A percentile compares a stretch with the other conserved stretches of the same genome.
Evolutionary conservation across 2,329 filamentous ascomycete genomes (phyloP).

Genomic region (Didymella pomorum): DNA sequence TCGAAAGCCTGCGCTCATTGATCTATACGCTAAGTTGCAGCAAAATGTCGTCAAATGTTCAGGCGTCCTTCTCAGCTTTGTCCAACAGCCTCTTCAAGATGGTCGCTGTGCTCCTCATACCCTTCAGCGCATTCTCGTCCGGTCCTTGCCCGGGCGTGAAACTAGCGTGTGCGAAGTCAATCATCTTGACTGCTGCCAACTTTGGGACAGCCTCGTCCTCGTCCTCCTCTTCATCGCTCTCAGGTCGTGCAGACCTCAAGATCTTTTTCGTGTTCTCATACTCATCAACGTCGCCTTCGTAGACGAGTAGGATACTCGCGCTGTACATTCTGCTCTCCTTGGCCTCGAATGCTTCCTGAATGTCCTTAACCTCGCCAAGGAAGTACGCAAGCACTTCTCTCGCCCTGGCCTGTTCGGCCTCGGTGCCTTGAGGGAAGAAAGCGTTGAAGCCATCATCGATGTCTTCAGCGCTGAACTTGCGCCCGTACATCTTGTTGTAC

Average conservation of each 20-base stretch:
- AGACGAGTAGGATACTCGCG: slow-evolving; percentile 70
- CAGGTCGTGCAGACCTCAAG: slow-evolving; percentile 25
- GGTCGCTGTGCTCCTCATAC: slow-evolving; percentile 73
- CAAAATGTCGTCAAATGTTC: slow-evolving; percentile 2
- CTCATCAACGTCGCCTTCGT: slow-evolving; percentile 68
- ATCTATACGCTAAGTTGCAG: slow-evolving; percentile 17
- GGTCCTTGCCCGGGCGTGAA: slow-evolving; percentile 84
- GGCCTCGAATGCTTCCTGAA: slow-evolving; percentile 64
- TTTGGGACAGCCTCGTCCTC: slow-evolving; percentile 62
- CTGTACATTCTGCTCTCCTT: slow-evolving; percentile 74
- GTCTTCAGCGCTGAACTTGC: slow-evolving; percentile 62
- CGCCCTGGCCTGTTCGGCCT: slow-evolving; percentile 47
- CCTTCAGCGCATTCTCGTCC: slow-evolving; percentile 82
- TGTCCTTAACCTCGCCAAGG: slow-evolving; percentile 60
- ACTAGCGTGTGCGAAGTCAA: slow-evolving; percentile 93
- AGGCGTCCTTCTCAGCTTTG: slow-evolving; percentile 36
- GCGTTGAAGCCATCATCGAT: slow-evolving; percentile 66
- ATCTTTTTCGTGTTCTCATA: slow-evolving; percentile 56
- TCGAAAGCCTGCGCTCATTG: not conserved
- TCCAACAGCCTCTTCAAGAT: slow-evolving; percentile 72
- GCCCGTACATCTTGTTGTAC: slow-evolving; percentile 73
- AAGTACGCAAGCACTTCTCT: slow-evolving; percentile 57
- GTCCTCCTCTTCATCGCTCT: slow-evolving; percentile 51
- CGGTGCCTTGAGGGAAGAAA: slow-evolving; percentile 54
- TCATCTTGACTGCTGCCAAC: slow-evolving; percentile 83